Base-by-base conservation (phyloP, 2,329 filamentous ascomycete genomes). In the Ophiostoma himal-ulmi region DNA sequence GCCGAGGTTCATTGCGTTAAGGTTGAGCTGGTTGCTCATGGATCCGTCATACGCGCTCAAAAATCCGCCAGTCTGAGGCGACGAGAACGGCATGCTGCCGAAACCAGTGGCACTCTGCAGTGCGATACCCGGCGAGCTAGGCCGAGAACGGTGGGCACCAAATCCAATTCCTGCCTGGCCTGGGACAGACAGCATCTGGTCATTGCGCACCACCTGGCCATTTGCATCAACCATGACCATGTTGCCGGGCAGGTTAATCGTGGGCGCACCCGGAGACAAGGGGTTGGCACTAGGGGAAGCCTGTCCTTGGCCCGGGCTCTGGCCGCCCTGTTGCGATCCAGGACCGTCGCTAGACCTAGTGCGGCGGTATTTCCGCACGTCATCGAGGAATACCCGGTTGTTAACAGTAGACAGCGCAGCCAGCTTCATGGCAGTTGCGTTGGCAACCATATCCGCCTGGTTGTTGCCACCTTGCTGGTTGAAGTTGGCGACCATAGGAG, bases 391-490 rank as follows among this genome's bases (percentile, higher is more conserved):
- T 76, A 99, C 97, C 60, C 95, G 91, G 80, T 98, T 99, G 83
- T 98, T 99, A 68, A 99, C 95, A 2, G 95, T 99, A 5, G 94
- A 98, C 65, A 99, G 84, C 22, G 95, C 95, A 65, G 95, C 95
- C 68, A 99, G 86, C 80, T 99, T 99, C 95, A 99, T 99, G 30
- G 95, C 95, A 20, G 95, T 98, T 36, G 95, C 95, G 78, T 98
- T 99, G 71, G 95, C 95, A 71, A 99, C 91, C 94, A 98, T 98
- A 77, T 99, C 95, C 20, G 93, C 94, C 79, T 97, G 94, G 66
- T 83, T 83, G 54, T 81, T 81, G 52, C 70, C 68, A 34, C 85
- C 80, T 87, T 89, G 76, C 80, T 86, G 73, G 73, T 86, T 90
- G 80, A 98, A 99, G 74, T 89, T 94, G 57, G 92, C 83, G 5